Evolutionary conservation across 805 yeast genomes (phyloP), one percentile per base, ranked within the genome.

Genomic region (Soucietia sequanensis): DNA sequence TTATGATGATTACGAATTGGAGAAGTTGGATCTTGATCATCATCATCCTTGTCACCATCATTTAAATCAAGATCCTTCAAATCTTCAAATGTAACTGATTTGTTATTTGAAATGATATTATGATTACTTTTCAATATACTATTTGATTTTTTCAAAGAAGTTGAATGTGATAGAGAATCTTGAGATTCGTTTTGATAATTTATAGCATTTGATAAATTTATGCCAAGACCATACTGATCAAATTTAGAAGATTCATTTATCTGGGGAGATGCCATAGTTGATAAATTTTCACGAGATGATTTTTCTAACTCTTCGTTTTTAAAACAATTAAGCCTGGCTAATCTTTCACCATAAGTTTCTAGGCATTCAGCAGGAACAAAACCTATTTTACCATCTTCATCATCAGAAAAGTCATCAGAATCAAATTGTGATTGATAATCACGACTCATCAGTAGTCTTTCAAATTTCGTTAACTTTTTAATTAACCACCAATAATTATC

Each of bases 401-500:
- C 63, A 19, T 61, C 62, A 17, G 45, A 30, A 4, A 31, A 31
- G 6, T 49, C 41, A 7, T 44, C 50, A 10, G 47, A 52, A n/a
- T 31, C 36, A 6, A 39, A 48, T 18, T 44, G 52, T 18, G 30
- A 42, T 11, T 39, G 38, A 17, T 43, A 42, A 5, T 45, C 34
- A 16, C 9, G 12, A 20, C 20, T 23, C 38, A 33, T 33, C 19
- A 41, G 70, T 56, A 49, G 75, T 58, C 47, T 42, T 40, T 66
- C 70, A 12, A 46, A 41, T 41, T 62, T 65, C 10, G 58, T 52
- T 30, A 65, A 38, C 38, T 75, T 71, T 19, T 66, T 58, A 19
- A 93, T 91, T 8, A 91, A 68, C 98, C 99, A 93, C 99, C 99
- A 93, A 62, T 93, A 93, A 41, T 86, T 76, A 60, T 93, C 96